Percentiles rank a stretch among this genome's conserved stretches.
These are phyloP conservation scores for Cercospora sp. DNA, from an alignment of 2,329 filamentous ascomycete genomes.

Conservation along the genomic window DNA sequence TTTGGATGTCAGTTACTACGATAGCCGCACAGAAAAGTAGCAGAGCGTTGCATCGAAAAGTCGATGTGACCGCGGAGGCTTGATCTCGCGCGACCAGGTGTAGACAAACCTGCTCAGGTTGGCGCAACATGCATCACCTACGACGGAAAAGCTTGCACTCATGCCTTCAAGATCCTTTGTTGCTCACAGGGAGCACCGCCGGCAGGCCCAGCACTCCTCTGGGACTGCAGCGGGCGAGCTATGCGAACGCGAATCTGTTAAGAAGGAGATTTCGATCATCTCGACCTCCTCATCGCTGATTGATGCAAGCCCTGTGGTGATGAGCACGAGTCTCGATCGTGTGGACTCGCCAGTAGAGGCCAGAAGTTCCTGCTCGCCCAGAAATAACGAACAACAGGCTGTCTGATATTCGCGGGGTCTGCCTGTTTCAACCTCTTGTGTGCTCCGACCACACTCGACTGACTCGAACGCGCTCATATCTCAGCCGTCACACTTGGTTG, in stretches of 20 bases:
- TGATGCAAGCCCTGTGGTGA: neutral
- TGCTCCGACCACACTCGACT: neutral
- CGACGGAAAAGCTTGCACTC: neutral
- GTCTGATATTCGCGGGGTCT: neutral
- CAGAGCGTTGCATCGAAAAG: neutral
- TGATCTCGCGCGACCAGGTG: neutral
- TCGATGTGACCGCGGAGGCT: neutral
- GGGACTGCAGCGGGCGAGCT: neutral
- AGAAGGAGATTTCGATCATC: neutral
- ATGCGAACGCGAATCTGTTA: neutral
- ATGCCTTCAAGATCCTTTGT: neutral
- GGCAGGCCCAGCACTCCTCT: neutral
- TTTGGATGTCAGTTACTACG: neutral
- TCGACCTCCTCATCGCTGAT: neutral
- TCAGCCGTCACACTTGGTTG: neutral
- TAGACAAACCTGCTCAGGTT: neutral
- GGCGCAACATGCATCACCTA: neutral
- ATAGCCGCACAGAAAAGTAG: neutral
- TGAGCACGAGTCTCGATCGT: neutral
- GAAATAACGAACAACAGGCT: neutral
- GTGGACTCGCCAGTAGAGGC: neutral
- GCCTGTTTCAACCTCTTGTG: neutral
- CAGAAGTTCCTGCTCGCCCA: neutral
- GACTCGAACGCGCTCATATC: neutral
- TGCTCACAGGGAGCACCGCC: neutral